Evolutionary conservation across 2,329 filamentous ascomycete species (phyloP).

Genomic region (Colletotrichum sp.): DNA sequence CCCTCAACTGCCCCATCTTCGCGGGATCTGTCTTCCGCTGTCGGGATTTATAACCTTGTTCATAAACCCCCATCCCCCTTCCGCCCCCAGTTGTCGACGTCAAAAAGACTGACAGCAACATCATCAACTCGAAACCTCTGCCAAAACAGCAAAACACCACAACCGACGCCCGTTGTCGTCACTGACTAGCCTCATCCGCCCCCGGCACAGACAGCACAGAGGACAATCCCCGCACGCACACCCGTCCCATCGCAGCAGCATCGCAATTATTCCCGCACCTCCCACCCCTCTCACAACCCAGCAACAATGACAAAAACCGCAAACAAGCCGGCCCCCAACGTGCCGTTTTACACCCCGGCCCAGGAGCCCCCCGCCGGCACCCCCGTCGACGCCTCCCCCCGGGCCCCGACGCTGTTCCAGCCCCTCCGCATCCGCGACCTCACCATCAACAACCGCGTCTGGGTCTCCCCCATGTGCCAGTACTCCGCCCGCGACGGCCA

Average conservation of each 20-base stretch:
- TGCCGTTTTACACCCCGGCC: constrained; percentile 59
- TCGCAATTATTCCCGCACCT: not conserved
- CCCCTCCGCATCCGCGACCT: constrained; percentile 60
- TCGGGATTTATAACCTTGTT: not conserved
- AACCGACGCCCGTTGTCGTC: not conserved
- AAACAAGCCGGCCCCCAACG: constrained; percentile 47
- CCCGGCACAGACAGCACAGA: not conserved
- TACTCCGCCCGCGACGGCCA: constrained; percentile 68
- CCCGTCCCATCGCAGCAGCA: not conserved
- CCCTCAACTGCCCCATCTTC: not conserved
- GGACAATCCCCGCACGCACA: not conserved
- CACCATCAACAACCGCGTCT: constrained; percentile 61
- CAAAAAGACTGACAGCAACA: not conserved
- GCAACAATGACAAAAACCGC: constrained; percentile 29
- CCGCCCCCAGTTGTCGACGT: not conserved
- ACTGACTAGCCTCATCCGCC: not conserved
- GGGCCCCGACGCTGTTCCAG: constrained; percentile 59
- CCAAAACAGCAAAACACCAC: not conserved
- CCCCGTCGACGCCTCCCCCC: constrained; percentile 38
- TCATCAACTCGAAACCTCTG: constrained; percentile 10
- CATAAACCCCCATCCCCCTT: not conserved
- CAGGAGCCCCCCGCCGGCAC: constrained; percentile 58
- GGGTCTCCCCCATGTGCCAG: constrained; percentile 66
- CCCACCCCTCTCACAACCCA: not conserved
- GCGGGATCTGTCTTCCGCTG: not conserved